Base-by-base conservation (phyloP, 306 rosid species). In the Cucurbita maxima region DNA sequence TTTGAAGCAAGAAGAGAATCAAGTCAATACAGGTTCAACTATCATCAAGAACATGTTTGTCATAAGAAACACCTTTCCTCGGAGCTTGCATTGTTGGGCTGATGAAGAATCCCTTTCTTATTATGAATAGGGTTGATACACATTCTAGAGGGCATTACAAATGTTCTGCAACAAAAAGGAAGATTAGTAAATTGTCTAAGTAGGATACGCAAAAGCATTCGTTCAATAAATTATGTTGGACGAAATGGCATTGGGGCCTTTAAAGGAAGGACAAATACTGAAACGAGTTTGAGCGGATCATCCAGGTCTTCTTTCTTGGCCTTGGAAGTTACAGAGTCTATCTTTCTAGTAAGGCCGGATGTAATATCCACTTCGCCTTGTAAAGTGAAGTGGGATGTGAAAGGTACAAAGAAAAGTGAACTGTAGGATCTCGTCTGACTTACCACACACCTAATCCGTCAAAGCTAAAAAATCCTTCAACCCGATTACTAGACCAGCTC, bases 121-220 rank as follows among this genome's bases (percentile, higher is more conserved):
- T 94, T 91, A 78, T 94, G 99, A 48, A 91, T 83, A 40, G 99
- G 97, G 79, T 84, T 94, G 79, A 94, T 88, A 67, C 97, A 94
- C 97, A 94, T 89, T 84, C 96, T 89, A 2, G 96, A 87, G 10
- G 99, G 99, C 96, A 94, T 81, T 14, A 94, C 99, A 72, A 94
- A 88, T 72, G 88, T 89, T 81, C 97, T 90, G 97, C 88, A 84
- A 60, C 75, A 20, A 72, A 78, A 58, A 18, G 77, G 78, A 34
- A 79, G 20, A 76, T 40, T 13, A 45, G 44, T 61, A 45, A 78
- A 69, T 37, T 53, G 68, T 14, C 36, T 61, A 14, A 47, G 45
- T 59, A 75, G 38, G 15, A 10, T 41, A 13, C 68, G 5, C 10
- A 34, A 78, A 71, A 41, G 44, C 19, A 52, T 13, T 37, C 14